phyloP scores from a whole-genome alignment of 2,329 filamentous ascomycete genomes.

The Diplodia sapinea region DNA sequence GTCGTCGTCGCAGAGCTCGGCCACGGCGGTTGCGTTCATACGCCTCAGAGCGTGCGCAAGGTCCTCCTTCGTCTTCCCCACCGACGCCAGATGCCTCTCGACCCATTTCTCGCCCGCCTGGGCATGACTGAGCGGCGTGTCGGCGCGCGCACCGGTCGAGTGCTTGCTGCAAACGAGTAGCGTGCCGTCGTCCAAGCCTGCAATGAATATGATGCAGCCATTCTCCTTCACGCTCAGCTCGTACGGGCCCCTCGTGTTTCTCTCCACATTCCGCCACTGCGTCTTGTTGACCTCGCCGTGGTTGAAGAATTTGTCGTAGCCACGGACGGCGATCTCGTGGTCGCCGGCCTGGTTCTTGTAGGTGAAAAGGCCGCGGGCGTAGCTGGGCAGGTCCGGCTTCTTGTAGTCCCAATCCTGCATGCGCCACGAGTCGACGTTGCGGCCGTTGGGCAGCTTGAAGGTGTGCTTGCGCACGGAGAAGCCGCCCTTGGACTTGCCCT shows the following conservation, averaged over 20 bases:
- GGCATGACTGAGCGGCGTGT: slow-evolving; percentile 79
- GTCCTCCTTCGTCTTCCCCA: slow-evolving; percentile 80
- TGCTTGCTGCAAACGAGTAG: slow-evolving; percentile 99
- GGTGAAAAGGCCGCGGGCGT: slow-evolving; percentile 95
- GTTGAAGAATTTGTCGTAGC: slow-evolving; percentile 99
- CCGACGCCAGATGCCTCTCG: slow-evolving; percentile 74
- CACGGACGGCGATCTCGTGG: slow-evolving; percentile 81
- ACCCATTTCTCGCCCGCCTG: slow-evolving; percentile 81
- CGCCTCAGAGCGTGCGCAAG: slow-evolving; percentile 75
- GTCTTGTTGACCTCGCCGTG: slow-evolving; percentile 81
- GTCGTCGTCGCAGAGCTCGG: slow-evolving; percentile 91
- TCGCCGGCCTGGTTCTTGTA: slow-evolving; percentile 67
- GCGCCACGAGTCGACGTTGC: slow-evolving; percentile 86
- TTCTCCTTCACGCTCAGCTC: slow-evolving; percentile 98
- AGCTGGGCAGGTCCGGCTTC: slow-evolving; percentile 80
- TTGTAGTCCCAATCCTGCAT: slow-evolving; percentile 98
- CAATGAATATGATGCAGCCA: slow-evolving; percentile 98
- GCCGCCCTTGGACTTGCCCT: slow-evolving; percentile 56
- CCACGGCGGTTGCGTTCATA: slow-evolving; percentile 92
- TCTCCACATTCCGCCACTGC: slow-evolving; percentile 78
- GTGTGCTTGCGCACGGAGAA: slow-evolving; percentile 82
- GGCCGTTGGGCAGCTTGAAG: slow-evolving; percentile 70
- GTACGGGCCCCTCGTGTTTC: slow-evolving; percentile 82
- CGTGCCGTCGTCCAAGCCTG: slow-evolving; percentile 85
- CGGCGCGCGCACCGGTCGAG: slow-evolving; percentile 81